Base-by-base conservation (phyloP, 495 filamentous ascomycete genomes). In the Friedmanniomyces simplex region DNA sequence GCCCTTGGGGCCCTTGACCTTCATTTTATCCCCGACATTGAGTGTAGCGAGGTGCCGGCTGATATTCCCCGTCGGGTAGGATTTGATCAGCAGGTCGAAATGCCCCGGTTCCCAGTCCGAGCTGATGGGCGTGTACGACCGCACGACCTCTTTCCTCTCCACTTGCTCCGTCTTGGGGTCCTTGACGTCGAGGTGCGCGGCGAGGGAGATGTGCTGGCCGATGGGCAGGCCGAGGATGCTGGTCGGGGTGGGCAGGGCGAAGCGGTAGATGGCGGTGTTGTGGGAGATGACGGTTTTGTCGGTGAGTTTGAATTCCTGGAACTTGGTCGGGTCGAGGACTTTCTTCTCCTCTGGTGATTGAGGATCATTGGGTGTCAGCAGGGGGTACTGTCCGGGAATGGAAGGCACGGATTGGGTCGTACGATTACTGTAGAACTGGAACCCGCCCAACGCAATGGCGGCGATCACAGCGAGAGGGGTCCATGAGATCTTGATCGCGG, bases 191-290 rank as follows among this genome's bases (percentile, higher is more conserved):
- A 62, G 55, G 32, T 39, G 41, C 36, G 91, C 91, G 63, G 85
- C 85, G 68, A 98, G 86, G 59, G 91, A 96, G 75, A 98, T 95
- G 75, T 98, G 93, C 71, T 98, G 93, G 63, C 93, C 93, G 73
- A 96, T 98, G 55, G 93, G 93, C 20, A 98, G 84, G 64, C 93
- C 91, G 60, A 98, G 87, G 70, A 96, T 89, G 65, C 87, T 79
- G 59, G 76, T 84, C 21, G 82, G 74, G 55, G 77, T 71, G 49
- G 91, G 91, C 36, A 98, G 85, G 42, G 76, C 72, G 72, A 97
- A 96, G 63, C 90, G 89, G 78, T 98, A 96, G 82, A 98, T 95
- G 69, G 90, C 88, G 54, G 95, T 91, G 79, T 96, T 97, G 79
- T 96, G 91, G 21, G 91, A 95, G 72, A 95, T 83, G 55, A 88